Conservation (phyloP, 345 rosid species). For the Syzygium grande region DNA sequence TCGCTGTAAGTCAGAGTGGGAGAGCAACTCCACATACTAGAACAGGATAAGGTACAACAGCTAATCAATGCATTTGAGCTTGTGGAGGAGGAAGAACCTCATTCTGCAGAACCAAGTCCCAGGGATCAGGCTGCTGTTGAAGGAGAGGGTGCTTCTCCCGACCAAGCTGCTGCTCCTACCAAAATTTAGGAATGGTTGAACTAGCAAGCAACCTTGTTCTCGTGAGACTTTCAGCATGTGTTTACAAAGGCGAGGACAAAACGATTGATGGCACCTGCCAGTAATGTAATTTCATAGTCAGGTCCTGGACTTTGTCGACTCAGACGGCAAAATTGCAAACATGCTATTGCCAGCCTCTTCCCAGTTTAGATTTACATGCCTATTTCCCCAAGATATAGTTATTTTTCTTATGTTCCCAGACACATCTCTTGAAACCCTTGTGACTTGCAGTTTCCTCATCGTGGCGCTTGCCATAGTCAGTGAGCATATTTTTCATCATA, state of each 20-base stretch:
- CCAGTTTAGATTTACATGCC: background rate
- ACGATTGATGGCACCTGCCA: background rate
- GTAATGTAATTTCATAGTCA: background rate
- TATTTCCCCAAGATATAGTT: background rate
- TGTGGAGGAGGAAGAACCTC: constrained; percentile 51
- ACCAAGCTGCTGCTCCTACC: constrained; percentile 64
- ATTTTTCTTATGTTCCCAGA: background rate
- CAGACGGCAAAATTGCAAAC: background rate
- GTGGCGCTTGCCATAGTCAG: background rate
- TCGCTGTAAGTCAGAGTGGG: constrained; percentile 67
- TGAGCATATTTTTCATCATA: background rate
- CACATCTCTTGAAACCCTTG: background rate
- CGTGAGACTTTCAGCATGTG: background rate
- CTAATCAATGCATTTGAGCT: background rate
- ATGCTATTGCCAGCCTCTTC: background rate
- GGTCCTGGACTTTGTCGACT: background rate
- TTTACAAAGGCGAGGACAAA: background rate
- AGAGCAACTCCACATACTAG: constrained; percentile 74
- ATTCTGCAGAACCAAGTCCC: constrained; percentile 23
- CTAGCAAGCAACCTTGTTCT: background rate
- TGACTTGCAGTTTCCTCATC: background rate
- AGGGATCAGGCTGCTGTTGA: constrained; percentile 1
- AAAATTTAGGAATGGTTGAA: constrained; percentile 33
- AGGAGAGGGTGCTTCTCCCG: constrained; percentile 42
- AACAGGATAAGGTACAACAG: constrained; percentile 64